These are phyloP conservation scores for Rubroboletus pulcherrimus DNA, from an alignment of 768 basidiomycete genomes.

Conservation along the genomic window DNA sequence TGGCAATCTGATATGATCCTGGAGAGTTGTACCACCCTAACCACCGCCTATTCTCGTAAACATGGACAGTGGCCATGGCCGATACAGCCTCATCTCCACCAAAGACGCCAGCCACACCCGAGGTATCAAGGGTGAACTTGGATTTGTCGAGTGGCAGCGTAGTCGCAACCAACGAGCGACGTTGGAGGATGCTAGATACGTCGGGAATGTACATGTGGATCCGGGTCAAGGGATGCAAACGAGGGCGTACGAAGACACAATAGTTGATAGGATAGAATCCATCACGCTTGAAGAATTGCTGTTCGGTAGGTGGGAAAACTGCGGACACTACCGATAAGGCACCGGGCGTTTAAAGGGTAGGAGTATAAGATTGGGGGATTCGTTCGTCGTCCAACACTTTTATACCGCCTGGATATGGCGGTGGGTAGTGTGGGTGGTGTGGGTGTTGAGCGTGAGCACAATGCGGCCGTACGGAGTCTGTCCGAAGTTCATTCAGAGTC, in stretches of 20 bases:
- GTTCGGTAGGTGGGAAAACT: background rate
- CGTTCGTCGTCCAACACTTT: background rate
- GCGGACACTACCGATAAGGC: background rate
- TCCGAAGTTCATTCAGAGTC: too few relatives aligned
- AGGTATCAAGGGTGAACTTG: slow-evolving; percentile 27
- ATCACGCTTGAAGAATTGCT: background rate
- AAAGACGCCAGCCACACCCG: slow-evolving; percentile 36
- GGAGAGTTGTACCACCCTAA: slow-evolving; percentile 39
- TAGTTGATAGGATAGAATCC: background rate
- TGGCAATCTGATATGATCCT: slow-evolving; percentile 35
- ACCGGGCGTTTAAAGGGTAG: background rate
- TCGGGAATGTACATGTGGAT: slow-evolving; percentile 24
- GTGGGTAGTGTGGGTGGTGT: background rate
- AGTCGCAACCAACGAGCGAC: slow-evolving; percentile 12
- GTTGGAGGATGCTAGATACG: slow-evolving; percentile 10
- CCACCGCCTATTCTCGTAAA: slow-evolving; percentile 32
- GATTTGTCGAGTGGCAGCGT: slow-evolving; percentile 18
- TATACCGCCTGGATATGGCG: background rate
- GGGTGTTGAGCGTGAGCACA: background rate
- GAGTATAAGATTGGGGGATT: background rate
- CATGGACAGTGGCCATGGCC: slow-evolving; percentile 36
- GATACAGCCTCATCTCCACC: slow-evolving; percentile 38
- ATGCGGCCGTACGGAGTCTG: background rate
- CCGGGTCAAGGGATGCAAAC: background rate
- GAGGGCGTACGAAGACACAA: slow-evolving; percentile 8